phyloP scores from a whole-genome alignment of 495 filamentous ascomycete genomes.

The Glonium stellatum region DNA sequence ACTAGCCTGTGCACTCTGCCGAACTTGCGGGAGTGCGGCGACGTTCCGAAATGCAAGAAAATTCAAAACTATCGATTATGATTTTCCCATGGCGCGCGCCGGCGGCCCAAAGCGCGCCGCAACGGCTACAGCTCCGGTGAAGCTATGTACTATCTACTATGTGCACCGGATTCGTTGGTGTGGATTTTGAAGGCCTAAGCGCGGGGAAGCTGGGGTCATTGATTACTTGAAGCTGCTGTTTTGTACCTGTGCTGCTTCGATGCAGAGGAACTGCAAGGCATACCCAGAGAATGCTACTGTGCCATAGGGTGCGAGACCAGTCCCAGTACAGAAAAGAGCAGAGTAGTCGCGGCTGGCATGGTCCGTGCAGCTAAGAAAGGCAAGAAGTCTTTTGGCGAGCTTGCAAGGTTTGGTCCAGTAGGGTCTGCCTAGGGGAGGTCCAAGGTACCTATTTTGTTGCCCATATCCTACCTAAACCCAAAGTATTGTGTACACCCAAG shows the following conservation, averaged over 20 bases:
- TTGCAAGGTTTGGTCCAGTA: background rate
- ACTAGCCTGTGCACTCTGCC: slow-evolving; percentile 5
- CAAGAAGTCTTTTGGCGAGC: background rate
- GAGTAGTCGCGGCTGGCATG: background rate
- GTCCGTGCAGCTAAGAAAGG: background rate
- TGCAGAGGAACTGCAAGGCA: background rate
- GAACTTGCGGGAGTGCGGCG: slow-evolving; percentile 4
- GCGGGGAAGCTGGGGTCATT: background rate
- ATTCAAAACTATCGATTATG: background rate
- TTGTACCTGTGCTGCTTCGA: background rate
- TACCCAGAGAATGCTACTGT: background rate
- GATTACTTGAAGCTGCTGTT: background rate
- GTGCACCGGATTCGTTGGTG: background rate
- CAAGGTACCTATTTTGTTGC: background rate
- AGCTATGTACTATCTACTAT: background rate
- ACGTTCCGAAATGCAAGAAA: slow-evolving; percentile 4
- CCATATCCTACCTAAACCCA: background rate
- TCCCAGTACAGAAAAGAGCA: background rate
- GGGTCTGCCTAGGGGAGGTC: background rate
- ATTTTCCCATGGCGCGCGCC: background rate
- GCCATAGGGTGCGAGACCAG: background rate
- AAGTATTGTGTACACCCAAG: background rate
- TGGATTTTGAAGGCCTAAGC: background rate
- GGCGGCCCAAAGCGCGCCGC: background rate
- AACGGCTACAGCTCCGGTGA: background rate